These are phyloP conservation scores for Clitoria ternatea DNA, from an alignment of 306 rosid genomes.

Conservation along the genomic window DNA sequence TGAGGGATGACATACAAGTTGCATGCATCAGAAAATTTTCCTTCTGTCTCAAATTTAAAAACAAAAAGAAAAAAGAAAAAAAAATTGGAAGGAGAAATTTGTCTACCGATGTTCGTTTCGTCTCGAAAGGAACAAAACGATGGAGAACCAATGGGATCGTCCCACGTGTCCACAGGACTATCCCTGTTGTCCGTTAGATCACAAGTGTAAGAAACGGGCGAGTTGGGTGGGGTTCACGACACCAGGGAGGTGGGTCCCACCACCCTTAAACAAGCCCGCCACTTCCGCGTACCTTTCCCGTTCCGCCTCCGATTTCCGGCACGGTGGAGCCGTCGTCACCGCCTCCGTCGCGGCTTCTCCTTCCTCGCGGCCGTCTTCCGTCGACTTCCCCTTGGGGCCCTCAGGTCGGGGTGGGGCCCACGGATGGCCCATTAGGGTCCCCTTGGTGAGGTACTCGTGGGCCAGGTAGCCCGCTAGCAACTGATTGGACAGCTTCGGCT, in stretches of 20 bases:
- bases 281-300: conserved; percentile 63
- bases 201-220: conserved; percentile 62
- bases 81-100: background rate
- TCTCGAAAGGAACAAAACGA: conserved; percentile 8
- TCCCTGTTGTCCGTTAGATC: conserved; percentile 28
- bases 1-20: conserved; percentile 23
- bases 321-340: background rate
- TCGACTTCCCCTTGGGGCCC: background rate
- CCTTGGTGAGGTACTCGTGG: conserved; percentile 74
- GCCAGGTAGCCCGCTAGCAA: conserved; percentile 84
- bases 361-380: conserved; percentile 1
- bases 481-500: conserved; percentile 37
- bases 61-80: background rate
- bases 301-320: conserved; percentile 17
- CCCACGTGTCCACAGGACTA: conserved; percentile 30
- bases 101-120: background rate
- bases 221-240: conserved; percentile 85
- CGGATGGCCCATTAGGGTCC: conserved; percentile 66
- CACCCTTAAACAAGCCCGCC: conserved; percentile 45
- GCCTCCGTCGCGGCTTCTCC: conserved; percentile 1
- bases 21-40: conserved; percentile 32
- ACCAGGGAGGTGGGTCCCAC: conserved; percentile 68
- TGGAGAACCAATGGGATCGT: conserved; percentile 16
- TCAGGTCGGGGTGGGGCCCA: conserved; percentile 46
- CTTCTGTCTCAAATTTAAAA: conserved; percentile 1